These are phyloP conservation scores for Pseudocercospora eumusae DNA, from an alignment of 2,329 filamentous ascomycete species.

Conservation along the genomic window DNA sequence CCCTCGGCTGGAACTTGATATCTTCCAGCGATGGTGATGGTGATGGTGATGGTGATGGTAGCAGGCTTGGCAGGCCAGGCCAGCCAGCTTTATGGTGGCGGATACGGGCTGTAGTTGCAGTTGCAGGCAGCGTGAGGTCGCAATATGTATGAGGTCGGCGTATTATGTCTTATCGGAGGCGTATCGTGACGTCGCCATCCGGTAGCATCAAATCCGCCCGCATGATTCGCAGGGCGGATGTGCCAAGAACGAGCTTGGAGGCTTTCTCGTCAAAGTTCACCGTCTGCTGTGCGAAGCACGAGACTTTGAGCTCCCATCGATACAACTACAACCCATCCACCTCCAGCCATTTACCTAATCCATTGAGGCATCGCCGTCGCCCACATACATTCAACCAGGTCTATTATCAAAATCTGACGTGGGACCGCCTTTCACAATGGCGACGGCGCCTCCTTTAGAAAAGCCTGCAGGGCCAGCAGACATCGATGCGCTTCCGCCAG, in stretches of 20 bases:
- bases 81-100: background rate
- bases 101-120: background rate
- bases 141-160: background rate
- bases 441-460: conserved; percentile 24
- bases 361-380: conserved; percentile 10
- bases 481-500: conserved; percentile 27
- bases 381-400: background rate
- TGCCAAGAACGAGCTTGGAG: background rate
- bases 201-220: background rate
- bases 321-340: background rate
- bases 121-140: background rate
- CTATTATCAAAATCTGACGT: background rate
- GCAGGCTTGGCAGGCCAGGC: conserved; percentile 10
- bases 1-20: background rate
- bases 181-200: background rate
- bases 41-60: no score
- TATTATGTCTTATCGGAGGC: conserved; percentile 2
- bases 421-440: conserved; percentile 9
- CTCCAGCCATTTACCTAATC: background rate
- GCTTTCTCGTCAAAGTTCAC: background rate
- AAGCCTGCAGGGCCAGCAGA: conserved; percentile 32
- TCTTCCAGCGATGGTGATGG: no score
- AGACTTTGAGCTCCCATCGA: background rate
- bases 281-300: background rate
- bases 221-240: no score